These are phyloP conservation scores for Globisporangium iwayamae DNA, from an alignment of 352 stramenopile genomes.

Conservation along the genomic window DNA sequence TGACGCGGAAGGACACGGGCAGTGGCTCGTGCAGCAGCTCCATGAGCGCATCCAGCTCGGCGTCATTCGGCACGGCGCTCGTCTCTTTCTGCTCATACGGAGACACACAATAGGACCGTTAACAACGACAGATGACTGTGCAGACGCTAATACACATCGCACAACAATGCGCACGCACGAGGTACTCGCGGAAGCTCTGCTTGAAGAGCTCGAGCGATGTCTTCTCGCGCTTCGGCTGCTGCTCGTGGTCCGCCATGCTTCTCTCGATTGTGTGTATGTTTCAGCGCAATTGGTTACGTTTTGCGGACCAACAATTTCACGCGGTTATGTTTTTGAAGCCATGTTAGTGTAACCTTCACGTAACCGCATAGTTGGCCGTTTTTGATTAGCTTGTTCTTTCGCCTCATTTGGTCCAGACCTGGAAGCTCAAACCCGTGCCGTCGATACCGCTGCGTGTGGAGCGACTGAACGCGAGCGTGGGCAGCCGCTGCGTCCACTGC, in stretches of 20 bases:
- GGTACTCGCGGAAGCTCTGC: constrained; percentile 81
- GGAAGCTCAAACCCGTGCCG: constrained; percentile 12
- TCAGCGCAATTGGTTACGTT: neutral
- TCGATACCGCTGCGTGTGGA: neutral
- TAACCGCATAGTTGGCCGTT: neutral
- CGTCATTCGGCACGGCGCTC: constrained; percentile 41
- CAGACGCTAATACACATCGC: constrained; percentile 1
- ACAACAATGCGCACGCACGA: constrained; percentile 22
- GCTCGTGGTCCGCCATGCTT: constrained; percentile 4
- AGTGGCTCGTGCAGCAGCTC: constrained; percentile 71
- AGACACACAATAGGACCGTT: neutral
- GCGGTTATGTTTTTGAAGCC: neutral
- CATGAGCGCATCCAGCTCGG: constrained; percentile 64
- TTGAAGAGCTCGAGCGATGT: constrained; percentile 73
- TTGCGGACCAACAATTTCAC: neutral
- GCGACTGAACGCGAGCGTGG: constrained; percentile 27
- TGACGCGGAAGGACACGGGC: constrained; percentile 80
- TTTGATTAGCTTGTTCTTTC: too few species aligned
- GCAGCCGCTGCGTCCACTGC: constrained; percentile 40
- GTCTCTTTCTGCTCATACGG: constrained; percentile 41
- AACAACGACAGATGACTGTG: neutral
- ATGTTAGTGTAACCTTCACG: neutral
- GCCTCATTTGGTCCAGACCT: constrained; percentile 15
- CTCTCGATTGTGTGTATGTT: neutral
- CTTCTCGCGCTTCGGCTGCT: constrained; percentile 32